Evolutionary conservation across 768 basidiomycete genomes (phyloP).

Genomic region (Tulasnella sp.): DNA sequence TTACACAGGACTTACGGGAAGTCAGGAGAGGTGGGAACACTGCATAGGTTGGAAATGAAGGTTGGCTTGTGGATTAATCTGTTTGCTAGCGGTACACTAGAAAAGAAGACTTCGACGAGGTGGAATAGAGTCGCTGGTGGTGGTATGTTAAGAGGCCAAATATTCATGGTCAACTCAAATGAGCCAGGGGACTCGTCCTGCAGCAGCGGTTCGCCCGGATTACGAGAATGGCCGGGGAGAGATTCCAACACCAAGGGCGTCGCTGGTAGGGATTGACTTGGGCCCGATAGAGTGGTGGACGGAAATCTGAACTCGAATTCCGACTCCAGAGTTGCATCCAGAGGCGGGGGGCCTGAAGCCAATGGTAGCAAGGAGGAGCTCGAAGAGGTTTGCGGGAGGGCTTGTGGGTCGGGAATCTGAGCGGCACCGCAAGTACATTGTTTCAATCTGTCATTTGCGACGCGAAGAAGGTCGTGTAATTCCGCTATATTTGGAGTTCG

Average conservation of each 20-base stretch:
- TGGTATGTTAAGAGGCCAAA: conserved; percentile 16
- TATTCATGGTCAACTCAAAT: background rate
- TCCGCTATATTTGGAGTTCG: background rate
- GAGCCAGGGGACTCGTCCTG: background rate
- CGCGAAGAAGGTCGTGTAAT: background rate
- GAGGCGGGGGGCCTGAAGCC: background rate
- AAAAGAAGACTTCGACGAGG: conserved; percentile 26
- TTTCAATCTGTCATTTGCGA: background rate
- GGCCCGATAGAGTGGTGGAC: background rate
- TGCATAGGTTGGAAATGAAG: conserved; percentile 12
- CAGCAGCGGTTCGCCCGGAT: background rate
- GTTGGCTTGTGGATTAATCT: conserved; percentile 26
- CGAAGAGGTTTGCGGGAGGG: no score
- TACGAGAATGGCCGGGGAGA: background rate
- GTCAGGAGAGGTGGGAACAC: background rate
- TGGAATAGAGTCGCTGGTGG: conserved; percentile 11
- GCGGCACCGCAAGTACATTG: background rate
- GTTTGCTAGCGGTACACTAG: conserved; percentile 17
- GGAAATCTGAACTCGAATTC: background rate
- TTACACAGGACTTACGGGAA: conserved; percentile 18
- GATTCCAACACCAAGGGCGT: background rate
- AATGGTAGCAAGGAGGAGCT: background rate
- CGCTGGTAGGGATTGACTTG: background rate
- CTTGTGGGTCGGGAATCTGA: background rate
- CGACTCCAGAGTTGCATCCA: background rate